Evolutionary conservation across 345 rosid genomes (phyloP).

Genomic region (Murraya paniculata): DNA sequence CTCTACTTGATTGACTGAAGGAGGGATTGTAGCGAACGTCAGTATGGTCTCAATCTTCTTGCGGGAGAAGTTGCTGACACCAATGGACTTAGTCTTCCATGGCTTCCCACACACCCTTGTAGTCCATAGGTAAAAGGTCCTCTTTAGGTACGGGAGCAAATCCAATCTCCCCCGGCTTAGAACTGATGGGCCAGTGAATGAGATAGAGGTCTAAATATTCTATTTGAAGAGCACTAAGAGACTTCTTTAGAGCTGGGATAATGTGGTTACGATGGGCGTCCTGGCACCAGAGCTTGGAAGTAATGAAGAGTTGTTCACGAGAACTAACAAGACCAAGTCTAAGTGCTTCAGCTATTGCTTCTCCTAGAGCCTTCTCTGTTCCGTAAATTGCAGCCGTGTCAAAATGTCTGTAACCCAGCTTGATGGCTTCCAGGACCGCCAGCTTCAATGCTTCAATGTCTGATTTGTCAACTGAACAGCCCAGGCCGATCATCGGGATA

Average conservation of each 20-base stretch:
- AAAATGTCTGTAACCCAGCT: constrained; percentile 64
- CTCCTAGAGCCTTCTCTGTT: constrained; percentile 54
- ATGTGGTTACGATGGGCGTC: constrained; percentile 54
- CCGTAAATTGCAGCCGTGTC: constrained; percentile 58
- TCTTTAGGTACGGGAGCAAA: not conserved
- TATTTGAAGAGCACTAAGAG: constrained; percentile 21
- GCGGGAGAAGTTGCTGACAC: constrained; percentile 19
- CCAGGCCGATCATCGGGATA: constrained; percentile 46
- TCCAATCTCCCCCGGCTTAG: not conserved
- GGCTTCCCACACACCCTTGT: constrained; percentile 20
- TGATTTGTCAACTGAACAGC: constrained; percentile 33
- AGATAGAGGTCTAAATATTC: constrained; percentile 19
- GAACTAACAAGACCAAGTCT: constrained; percentile 34
- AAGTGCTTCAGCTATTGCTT: constrained; percentile 51
- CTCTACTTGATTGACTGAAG: constrained; percentile 23
- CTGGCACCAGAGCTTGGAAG: constrained; percentile 57
- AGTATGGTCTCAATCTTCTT: constrained; percentile 8
- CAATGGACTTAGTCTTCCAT: constrained; percentile 16
- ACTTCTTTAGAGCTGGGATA: constrained; percentile 40
- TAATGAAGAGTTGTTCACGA: constrained; percentile 53
- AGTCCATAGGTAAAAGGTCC: constrained; percentile 17
- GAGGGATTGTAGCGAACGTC: constrained; percentile 3
- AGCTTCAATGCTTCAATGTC: constrained; percentile 20
- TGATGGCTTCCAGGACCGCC: constrained; percentile 37
- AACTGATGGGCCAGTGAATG: constrained; percentile 6